These are phyloP conservation scores for Gillenia trifoliata DNA, from an alignment of 306 rosid species.

Conservation along the genomic window DNA sequence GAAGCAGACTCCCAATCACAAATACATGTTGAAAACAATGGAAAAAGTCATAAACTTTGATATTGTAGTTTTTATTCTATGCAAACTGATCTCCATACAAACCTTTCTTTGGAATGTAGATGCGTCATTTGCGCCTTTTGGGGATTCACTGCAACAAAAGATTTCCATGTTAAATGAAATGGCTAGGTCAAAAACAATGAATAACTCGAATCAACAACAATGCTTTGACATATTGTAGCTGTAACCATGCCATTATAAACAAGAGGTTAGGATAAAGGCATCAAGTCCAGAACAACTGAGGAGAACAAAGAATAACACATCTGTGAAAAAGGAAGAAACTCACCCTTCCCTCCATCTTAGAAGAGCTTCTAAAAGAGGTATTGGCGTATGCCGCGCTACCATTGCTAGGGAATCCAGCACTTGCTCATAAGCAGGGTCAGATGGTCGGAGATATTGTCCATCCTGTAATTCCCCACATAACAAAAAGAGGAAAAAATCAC, in stretches of 20 bases:
- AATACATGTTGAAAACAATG: not conserved
- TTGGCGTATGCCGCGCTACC: slow-evolving; percentile 97
- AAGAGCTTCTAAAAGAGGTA: slow-evolving; percentile 95
- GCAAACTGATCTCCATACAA: slow-evolving; percentile 9
- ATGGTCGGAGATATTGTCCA: slow-evolving; percentile 96
- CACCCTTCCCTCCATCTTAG: slow-evolving; percentile 93
- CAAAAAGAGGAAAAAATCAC: not conserved
- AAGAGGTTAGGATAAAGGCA: not conserved
- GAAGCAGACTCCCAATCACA: slow-evolving; percentile 1
- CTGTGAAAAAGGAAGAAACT: not conserved
- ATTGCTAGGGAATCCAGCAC: slow-evolving; percentile 94
- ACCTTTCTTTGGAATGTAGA: slow-evolving; percentile 98
- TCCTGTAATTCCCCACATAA: slow-evolving; percentile 37
- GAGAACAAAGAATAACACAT: not conserved
- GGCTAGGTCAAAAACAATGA: not conserved
- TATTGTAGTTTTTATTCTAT: not conserved
- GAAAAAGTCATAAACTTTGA: not conserved
- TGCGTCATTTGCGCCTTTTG: slow-evolving; percentile 94
- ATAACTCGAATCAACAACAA: not conserved
- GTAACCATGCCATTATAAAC: not conserved
- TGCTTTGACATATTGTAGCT: not conserved
- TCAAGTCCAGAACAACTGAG: not conserved
- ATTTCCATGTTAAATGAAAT: not conserved
- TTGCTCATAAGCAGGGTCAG: slow-evolving; percentile 98
- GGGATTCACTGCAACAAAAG: slow-evolving; percentile 70